phyloP scores from a whole-genome alignment of 805 yeast species.

The Candida broadrunensis region DNA sequence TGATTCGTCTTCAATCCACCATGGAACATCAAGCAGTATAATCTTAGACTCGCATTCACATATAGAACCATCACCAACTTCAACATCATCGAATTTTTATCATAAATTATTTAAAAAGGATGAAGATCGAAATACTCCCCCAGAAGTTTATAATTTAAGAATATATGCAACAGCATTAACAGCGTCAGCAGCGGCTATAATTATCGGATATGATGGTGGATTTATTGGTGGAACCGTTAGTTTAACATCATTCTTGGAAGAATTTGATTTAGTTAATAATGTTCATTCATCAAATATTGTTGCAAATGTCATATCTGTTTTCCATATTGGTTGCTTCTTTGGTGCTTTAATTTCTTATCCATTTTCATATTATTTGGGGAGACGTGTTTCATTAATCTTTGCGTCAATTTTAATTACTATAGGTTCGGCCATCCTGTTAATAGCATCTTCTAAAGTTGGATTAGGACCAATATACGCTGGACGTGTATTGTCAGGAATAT shows the following conservation, averaged over 20 bases:
- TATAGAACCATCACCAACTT: too few species aligned
- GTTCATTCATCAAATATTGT: conserved; percentile 18
- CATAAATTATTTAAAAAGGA: conserved; percentile 22
- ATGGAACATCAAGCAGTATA: too few species aligned
- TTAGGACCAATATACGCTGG: conserved; percentile 38
- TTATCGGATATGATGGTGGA: conserved; percentile 41
- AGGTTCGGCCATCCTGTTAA: conserved; percentile 37
- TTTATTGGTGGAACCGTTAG: conserved; percentile 41
- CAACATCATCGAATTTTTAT: too few species aligned
- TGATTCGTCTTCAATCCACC: too few species aligned
- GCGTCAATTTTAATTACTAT: conserved; percentile 31
- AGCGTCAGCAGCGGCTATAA: conserved; percentile 38
- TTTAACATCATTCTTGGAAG: conserved; percentile 25
- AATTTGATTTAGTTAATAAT: conserved; percentile 24
- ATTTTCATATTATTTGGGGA: conserved; percentile 29
- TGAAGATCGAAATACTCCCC: conserved; percentile 40
- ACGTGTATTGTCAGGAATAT: conserved; percentile 33
- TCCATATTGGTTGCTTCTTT: conserved; percentile 39
- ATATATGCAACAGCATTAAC: conserved; percentile 32
- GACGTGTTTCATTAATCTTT: conserved; percentile 26
- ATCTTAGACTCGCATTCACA: too few species aligned
- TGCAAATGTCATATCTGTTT: conserved; percentile 36
- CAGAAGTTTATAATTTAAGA: conserved; percentile 32
- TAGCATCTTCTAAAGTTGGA: conserved; percentile 21
- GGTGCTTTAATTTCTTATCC: conserved; percentile 39